Percentiles rank a stretch among this genome's conserved stretches.
Conservation (phyloP, 176 grass and related monocot species). For the Phragmites australis region DNA sequence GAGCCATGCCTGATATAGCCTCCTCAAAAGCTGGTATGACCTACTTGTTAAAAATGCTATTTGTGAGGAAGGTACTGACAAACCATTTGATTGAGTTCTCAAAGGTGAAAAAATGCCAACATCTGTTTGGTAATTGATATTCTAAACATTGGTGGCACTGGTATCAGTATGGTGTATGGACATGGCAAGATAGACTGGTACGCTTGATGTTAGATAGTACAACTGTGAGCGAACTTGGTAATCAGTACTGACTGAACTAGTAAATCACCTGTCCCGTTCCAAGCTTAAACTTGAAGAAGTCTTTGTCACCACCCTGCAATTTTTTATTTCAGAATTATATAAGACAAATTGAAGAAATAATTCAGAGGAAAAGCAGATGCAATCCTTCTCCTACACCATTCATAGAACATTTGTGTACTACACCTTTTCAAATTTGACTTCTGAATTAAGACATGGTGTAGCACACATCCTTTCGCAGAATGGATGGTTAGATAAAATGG, state of each 20-base stretch:
- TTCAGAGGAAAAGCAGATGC: not conserved
- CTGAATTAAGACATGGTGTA: not conserved
- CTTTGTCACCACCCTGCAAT: slow-evolving; percentile 92
- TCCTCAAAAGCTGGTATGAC: slow-evolving; percentile 99
- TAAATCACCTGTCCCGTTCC: slow-evolving; percentile 78
- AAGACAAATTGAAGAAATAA: not conserved
- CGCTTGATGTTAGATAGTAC: not conserved
- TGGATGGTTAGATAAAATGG: not conserved
- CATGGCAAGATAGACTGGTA: not conserved
- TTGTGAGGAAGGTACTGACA: not conserved
- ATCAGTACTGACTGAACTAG: slow-evolving; percentile 6
- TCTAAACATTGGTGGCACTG: not conserved
- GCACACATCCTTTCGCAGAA: not conserved
- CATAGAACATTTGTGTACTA: not conserved
- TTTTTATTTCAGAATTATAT: slow-evolving; percentile 29
- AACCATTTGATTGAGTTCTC: not conserved
- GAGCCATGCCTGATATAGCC: slow-evolving; percentile 76
- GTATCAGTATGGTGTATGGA: not conserved
- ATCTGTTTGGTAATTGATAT: not conserved
- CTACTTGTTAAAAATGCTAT: slow-evolving; percentile 44
- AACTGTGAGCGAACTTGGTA: not conserved
- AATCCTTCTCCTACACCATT: not conserved
- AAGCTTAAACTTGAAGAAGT: slow-evolving; percentile 89
- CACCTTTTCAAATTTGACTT: not conserved
- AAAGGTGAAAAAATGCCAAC: not conserved